Evolutionary conservation across 345 rosid species (phyloP), one percentile per base, ranked within the genome.

Genomic region (Populus ilicifolia): DNA sequence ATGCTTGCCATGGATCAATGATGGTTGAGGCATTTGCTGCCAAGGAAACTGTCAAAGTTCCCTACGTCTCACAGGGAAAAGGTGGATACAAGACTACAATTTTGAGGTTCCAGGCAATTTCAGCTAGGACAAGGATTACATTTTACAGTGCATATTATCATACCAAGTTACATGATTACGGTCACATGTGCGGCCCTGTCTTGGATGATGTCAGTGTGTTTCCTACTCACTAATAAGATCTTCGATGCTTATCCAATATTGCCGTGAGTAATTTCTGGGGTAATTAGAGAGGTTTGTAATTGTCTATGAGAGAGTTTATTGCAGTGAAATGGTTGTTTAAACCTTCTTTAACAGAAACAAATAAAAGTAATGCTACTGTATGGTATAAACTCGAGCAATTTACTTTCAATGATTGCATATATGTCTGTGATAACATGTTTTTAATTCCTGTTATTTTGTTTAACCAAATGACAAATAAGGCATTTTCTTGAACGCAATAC

Each of bases 101-200:
- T 75, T 75, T 91, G 10, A 80, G 30, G 61, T 94, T 94, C 83
- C 74, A 30, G 11, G 93, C 93, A 0, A 69, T 69, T 43, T 84
- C 90, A 0, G 41, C 33, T 13, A 86, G 94, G 66, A 90, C 98
- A 4, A 87, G 97, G 82, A 61, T 94, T 5, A 89, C 94, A 2
- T 94, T 94, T 79, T 92, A 84, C 41, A 92, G 93, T 77, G 83
- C 89, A 0, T 83, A 85, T 79, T 94, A 94, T 78, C 98, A 94
- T 75, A 90, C 91, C 0, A 92, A 89, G 83, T 76, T 90, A 16
- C 78, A 87, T 54, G 98, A 92, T 81, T 91, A 35, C 73, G 98
- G 92, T 38, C 93, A 91, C 1, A 82, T 94, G 85, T 94, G 98
- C 67, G 98, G 98, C 23, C 96, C 98, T 77, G 90, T 94, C 4